Percentiles rank a stretch among this genome's conserved stretches.
Evolutionary conservation across 768 basidiomycete species (phyloP).

Genomic region (Daedalea quercina): DNA sequence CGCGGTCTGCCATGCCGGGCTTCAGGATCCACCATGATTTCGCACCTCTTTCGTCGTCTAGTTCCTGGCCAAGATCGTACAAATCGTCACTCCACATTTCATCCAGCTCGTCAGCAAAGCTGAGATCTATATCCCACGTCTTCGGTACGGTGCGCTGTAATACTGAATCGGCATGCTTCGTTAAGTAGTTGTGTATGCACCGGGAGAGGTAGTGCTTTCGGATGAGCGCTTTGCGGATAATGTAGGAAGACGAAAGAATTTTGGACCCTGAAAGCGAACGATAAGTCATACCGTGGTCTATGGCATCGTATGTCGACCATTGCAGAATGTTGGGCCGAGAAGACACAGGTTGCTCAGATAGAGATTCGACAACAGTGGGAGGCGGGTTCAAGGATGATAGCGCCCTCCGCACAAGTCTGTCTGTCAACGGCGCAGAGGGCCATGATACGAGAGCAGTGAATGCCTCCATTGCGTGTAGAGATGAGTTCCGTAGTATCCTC

Average conservation of each 20-base stretch:
- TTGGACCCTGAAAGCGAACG: conserved; percentile 29
- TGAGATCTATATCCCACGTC: conserved; percentile 82
- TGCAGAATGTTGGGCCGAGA: conserved; percentile 39
- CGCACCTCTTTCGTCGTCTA: conserved; percentile 33
- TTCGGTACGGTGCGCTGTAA: conserved; percentile 54
- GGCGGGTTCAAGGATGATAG: conserved; percentile 28
- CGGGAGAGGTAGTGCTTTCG: conserved; percentile 89
- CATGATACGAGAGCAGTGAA: conserved; percentile 41
- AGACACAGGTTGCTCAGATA: conserved; percentile 4
- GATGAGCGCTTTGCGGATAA: conserved; percentile 88
- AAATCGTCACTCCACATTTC: conserved; percentile 92
- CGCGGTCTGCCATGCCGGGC: conserved; percentile 95
- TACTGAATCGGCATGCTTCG: conserved; percentile 57
- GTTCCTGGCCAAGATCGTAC: conserved; percentile 69
- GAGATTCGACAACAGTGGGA: conserved; percentile 21
- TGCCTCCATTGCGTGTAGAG: conserved; percentile 7
- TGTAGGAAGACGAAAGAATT: conserved; percentile 76
- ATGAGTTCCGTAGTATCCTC: too few species aligned
- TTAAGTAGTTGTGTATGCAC: conserved; percentile 62
- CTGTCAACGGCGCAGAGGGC: conserved; percentile 48
- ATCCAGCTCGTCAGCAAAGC: conserved; percentile 90
- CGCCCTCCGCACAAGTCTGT: conserved; percentile 38
- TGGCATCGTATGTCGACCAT: conserved; percentile 86
- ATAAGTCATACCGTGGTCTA: conserved; percentile 71
- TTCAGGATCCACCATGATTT: conserved; percentile 89